Conservation (phyloP, 768 basidiomycete species). For the Ramaria rubella region DNA sequence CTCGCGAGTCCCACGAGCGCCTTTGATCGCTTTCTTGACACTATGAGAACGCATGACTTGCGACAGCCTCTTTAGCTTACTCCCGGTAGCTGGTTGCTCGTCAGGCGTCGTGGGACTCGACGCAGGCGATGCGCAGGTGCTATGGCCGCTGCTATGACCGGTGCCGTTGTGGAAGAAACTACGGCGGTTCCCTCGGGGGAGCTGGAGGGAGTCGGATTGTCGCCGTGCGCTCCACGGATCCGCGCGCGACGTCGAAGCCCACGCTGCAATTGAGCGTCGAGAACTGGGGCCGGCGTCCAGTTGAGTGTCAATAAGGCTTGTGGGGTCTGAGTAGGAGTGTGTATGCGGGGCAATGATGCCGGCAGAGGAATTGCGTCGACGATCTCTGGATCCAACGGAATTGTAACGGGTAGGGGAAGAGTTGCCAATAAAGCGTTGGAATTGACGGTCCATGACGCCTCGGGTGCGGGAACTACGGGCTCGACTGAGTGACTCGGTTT, state of each 20-base stretch:
- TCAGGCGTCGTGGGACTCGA: not conserved
- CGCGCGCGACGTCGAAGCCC: not conserved
- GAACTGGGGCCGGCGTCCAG: not conserved
- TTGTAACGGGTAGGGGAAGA: constrained; percentile 44
- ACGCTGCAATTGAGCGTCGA: not conserved
- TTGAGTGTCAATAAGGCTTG: not conserved
- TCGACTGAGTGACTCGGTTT: not conserved
- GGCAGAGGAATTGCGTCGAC: not conserved
- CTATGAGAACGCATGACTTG: constrained; percentile 2
- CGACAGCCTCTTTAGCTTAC: not conserved
- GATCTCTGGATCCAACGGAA: constrained; percentile 17
- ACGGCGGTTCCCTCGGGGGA: not conserved
- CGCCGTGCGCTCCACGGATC: not conserved
- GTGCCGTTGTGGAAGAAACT: too few species aligned
- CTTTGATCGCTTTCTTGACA: not conserved
- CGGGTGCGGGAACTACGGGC: not conserved
- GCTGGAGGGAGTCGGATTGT: not conserved
- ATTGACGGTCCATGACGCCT: constrained; percentile 26
- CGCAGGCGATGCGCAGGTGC: not conserved
- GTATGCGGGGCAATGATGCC: not conserved
- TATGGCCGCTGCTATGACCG: not conserved
- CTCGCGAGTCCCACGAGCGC: not conserved
- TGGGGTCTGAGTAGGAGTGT: not conserved
- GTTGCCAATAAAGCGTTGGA: constrained; percentile 38
- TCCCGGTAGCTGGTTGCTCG: not conserved